phyloP scores from a whole-genome alignment of 176 grass and related monocot genomes.

The Triticum timopheevii region DNA sequence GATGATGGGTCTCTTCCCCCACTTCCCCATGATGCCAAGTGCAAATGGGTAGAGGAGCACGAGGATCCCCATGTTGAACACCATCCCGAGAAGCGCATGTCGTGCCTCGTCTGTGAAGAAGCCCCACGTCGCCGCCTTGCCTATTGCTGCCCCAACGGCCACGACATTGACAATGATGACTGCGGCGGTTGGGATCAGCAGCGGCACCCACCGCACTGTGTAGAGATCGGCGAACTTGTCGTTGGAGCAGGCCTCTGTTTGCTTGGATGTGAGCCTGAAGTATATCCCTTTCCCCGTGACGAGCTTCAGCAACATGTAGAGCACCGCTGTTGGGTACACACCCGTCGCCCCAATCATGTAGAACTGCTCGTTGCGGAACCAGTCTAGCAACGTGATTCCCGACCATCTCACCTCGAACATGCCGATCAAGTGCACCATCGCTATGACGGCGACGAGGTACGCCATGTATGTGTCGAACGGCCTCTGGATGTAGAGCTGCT shows the following conservation, averaged over 20 bases:
- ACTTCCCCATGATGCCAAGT: constrained; percentile 36
- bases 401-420: constrained; percentile 42
- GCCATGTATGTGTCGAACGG: constrained; percentile 21
- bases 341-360: constrained; percentile 42
- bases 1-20: constrained; percentile 30
- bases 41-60: constrained; percentile 53
- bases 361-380: constrained; percentile 50
- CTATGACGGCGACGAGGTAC: constrained; percentile 10
- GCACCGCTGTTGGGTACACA: constrained; percentile 39
- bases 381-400: constrained; percentile 32
- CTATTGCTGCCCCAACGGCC: constrained; percentile 18
- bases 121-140: constrained; percentile 20
- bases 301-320: constrained; percentile 33
- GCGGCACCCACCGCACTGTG: constrained; percentile 30
- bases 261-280: constrained; percentile 40
- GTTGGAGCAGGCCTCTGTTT: constrained; percentile 18
- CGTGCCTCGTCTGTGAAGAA: neutral
- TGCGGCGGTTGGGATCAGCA: constrained; percentile 20
- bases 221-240: constrained; percentile 42
- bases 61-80: constrained; percentile 40
- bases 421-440: constrained; percentile 34
- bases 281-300: constrained; percentile 26
- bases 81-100: constrained; percentile 16
- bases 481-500: constrained; percentile 34
- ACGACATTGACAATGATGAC: constrained; percentile 8